These are phyloP conservation scores for Cicer judaicum DNA, from an alignment of 306 rosid genomes.

Conservation along the genomic window DNA sequence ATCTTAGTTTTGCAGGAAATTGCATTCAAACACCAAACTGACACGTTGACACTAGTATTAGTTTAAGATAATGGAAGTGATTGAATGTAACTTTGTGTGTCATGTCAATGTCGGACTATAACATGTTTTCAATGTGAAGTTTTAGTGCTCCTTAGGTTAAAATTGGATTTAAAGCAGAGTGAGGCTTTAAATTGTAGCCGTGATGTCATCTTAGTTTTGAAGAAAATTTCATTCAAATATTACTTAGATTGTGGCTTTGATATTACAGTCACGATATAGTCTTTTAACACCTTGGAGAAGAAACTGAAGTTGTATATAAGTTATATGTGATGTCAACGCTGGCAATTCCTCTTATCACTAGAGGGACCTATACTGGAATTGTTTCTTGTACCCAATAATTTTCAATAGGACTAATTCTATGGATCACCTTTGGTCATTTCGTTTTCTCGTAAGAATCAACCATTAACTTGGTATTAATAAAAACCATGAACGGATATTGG, in stretches of 20 bases:
- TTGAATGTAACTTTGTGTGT: no score
- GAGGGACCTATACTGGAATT: neutral
- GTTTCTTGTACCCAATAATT: slow-evolving; percentile 5
- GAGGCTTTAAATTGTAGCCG: neutral
- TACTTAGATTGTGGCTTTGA: neutral
- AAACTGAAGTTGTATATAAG: neutral
- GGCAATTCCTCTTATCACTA: neutral
- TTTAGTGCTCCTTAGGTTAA: neutral
- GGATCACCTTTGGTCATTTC: neutral
- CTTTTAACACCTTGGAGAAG: neutral
- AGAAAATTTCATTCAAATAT: neutral
- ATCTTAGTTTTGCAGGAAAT: neutral
- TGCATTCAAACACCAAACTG: neutral
- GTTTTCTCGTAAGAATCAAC: neutral
- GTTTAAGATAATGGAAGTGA: no score
- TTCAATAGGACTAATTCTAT: neutral
- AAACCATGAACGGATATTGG: neutral
- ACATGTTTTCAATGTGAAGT: no score
- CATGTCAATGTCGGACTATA: no score
- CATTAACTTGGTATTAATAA: neutral
- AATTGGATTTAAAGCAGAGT: neutral
- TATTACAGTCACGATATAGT: neutral
- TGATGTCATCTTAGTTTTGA: neutral
- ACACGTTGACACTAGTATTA: no score
- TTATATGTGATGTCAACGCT: neutral